These are phyloP conservation scores for Malus sieversii DNA, from an alignment of 306 rosid species.

Conservation along the genomic window DNA sequence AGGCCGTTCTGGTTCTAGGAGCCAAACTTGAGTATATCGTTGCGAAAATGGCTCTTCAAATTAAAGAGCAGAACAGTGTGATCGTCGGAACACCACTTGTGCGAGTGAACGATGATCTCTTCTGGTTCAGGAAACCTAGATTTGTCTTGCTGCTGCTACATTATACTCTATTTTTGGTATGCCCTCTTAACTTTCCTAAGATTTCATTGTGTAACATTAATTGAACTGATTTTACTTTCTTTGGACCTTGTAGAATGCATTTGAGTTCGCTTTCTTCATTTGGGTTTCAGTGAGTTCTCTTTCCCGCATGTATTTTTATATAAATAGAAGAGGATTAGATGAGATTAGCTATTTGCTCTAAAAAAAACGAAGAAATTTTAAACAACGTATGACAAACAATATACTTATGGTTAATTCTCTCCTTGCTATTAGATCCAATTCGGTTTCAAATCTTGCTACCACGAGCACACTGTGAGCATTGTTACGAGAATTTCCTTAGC, in stretches of 20 bases:
- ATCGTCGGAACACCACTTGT: slow-evolving; percentile 32
- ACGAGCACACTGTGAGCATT: not conserved
- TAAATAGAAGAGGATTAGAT: not conserved
- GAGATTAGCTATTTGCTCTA: not conserved
- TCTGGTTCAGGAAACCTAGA: slow-evolving; percentile 28
- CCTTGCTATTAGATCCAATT: slow-evolving; percentile 12
- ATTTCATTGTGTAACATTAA: not conserved
- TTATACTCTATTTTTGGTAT: slow-evolving; percentile 32
- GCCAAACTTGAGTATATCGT: slow-evolving; percentile 26
- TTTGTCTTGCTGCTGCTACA: slow-evolving; percentile 28
- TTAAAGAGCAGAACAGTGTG: slow-evolving; percentile 23
- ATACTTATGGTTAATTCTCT: not conserved
- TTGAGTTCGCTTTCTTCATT: slow-evolving; percentile 26
- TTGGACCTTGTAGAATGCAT: slow-evolving; percentile 25
- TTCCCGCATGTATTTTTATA: not conserved
- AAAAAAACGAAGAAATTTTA: not conserved
- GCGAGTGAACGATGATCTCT: slow-evolving; percentile 15
- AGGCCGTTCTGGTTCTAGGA: slow-evolving; percentile 29
- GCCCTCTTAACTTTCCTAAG: not conserved
- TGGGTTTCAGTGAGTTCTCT: slow-evolving; percentile 31
- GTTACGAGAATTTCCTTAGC: slow-evolving; percentile 15
- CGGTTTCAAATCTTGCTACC: slow-evolving; percentile 31
- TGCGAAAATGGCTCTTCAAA: slow-evolving; percentile 33
- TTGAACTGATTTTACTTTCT: not conserved
- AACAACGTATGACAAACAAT: not conserved